phyloP scores from a whole-genome alignment of 2,329 filamentous ascomycete genomes.

The Cladosporium sp. region DNA sequence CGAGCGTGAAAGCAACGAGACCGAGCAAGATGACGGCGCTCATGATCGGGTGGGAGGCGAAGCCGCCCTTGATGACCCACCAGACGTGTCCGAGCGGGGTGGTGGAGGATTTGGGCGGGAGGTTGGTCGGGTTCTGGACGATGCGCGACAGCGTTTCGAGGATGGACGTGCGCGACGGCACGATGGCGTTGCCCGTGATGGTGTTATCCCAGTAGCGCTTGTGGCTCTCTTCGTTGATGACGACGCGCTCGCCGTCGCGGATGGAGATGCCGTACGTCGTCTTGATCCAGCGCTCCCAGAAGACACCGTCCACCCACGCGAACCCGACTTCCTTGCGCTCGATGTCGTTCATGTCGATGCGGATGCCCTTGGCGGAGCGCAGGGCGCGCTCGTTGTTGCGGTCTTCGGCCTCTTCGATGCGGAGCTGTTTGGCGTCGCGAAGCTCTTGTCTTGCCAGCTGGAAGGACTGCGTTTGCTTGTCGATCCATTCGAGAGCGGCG shows the following conservation, averaged over 20 bases:
- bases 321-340: conserved; percentile 88
- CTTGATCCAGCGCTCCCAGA: conserved; percentile 96
- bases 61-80: conserved; percentile 39
- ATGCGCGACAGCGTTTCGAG: conserved; percentile 78
- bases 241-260: conserved; percentile 78
- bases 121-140: conserved; percentile 63
- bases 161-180: conserved; percentile 83
- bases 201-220: conserved; percentile 94
- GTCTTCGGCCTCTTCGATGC: conserved; percentile 95
- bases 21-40: conserved; percentile 54
- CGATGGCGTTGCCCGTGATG: conserved; percentile 82
- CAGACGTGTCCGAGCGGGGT: conserved; percentile 68
- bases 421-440: conserved; percentile 87
- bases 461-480: conserved; percentile 88
- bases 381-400: conserved; percentile 84
- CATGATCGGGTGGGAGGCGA: conserved; percentile 43
- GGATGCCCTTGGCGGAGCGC: conserved; percentile 81
- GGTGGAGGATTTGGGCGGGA: conserved; percentile 74
- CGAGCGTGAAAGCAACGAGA: conserved; percentile 32
- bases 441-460: conserved; percentile 90
- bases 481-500: conserved; percentile 96
- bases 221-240: conserved; percentile 96
- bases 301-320: conserved; percentile 94
- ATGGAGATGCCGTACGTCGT: conserved; percentile 94
- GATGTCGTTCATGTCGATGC: conserved; percentile 84